Base-by-base conservation (phyloP, 2,329 filamentous ascomycete species). In the Colletotrichum abscissum region DNA sequence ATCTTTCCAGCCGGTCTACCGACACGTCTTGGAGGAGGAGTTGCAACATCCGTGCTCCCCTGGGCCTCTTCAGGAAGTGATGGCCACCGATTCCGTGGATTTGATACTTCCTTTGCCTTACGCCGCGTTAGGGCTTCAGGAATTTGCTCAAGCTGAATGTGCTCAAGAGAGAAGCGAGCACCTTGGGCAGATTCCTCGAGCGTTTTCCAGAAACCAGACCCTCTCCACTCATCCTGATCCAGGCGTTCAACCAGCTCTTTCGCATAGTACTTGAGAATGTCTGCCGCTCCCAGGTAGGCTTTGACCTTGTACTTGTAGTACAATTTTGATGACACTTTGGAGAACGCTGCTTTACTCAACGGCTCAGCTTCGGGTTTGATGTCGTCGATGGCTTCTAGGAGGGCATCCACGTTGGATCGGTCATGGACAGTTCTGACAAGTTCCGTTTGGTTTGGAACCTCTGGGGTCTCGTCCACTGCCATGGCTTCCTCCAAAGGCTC, bases 1-100 rank as follows among this genome's bases (percentile, higher is more conserved):
- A 83, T 84, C 72, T 86, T 88, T 30, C 86, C 86, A 16, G 82
- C 81, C 14, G 78, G 80, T 12, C 84, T 85, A 19, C 80, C 81
- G 57, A 26, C 38, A 19, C 63, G 73, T 49, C 35, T 72, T 16
- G 57, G 63, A 24, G 69, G 71, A 22, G 71, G 71, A 6, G 71
- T 73, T 54, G 30, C 60, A 26, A 66, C 22, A 12, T 3, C 38
- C 5, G 9, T 42, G n/a, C 7, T 8, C 30, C 19, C n/a, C 14
- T n/a, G 38, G 22, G 46, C 6, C 57, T 59, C 26, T 24, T 26
- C 35, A 24, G 38, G 63, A 22, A 52, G 28, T 22, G 30, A 28
- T 7, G 54, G 42, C 26, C 28, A 8, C 14, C 46, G 55, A 5
- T 33, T 22, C 35, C 28, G 38, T 2, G 26, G 9, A 6, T 1